Percentiles rank a stretch among this genome's conserved stretches.
These are phyloP conservation scores for Forsythia viridissima DNA, from an alignment of 257 asterid genomes.

Conservation along the genomic window DNA sequence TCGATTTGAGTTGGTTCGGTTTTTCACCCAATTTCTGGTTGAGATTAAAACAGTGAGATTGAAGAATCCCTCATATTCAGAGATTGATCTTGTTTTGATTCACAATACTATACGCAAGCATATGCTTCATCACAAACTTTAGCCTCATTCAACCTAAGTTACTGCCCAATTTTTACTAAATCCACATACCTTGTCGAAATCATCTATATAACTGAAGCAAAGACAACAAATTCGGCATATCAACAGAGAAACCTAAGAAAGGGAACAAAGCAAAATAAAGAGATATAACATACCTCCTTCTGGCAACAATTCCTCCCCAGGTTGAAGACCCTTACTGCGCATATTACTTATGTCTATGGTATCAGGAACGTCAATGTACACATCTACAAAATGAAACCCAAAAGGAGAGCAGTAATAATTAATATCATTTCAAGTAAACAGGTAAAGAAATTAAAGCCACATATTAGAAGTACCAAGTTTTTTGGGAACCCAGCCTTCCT, in stretches of 20 bases:
- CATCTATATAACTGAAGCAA: background rate
- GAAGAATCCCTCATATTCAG: background rate
- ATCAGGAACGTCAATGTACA: conserved; percentile 89
- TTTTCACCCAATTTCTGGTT: too few relatives aligned
- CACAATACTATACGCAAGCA: background rate
- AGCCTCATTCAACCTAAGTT: background rate
- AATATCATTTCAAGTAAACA: conserved; percentile 14
- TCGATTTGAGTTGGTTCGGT: too few relatives aligned
- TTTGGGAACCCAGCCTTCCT: conserved; percentile 97
- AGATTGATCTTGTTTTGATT: background rate
- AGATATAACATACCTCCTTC: conserved; percentile 49
- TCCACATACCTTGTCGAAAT: background rate
- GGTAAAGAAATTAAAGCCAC: conserved; percentile 19
- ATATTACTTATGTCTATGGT: conserved; percentile 77
- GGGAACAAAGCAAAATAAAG: background rate
- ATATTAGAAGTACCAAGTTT: conserved; percentile 62
- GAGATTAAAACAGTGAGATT: background rate
- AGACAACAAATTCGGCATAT: background rate
- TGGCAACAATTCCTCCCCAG: conserved; percentile 88
- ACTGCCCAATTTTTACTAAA: background rate
- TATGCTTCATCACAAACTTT: background rate
- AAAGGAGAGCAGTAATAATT: conserved; percentile 17
- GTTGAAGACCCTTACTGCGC: conserved; percentile 97
- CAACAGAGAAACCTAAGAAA: background rate
- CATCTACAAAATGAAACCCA: conserved; percentile 54